Percentiles rank a stretch among this genome's conserved stretches.
phyloP scores from a whole-genome alignment of 2,329 filamentous ascomycete genomes.

The Paramyrothecium roridum region DNA sequence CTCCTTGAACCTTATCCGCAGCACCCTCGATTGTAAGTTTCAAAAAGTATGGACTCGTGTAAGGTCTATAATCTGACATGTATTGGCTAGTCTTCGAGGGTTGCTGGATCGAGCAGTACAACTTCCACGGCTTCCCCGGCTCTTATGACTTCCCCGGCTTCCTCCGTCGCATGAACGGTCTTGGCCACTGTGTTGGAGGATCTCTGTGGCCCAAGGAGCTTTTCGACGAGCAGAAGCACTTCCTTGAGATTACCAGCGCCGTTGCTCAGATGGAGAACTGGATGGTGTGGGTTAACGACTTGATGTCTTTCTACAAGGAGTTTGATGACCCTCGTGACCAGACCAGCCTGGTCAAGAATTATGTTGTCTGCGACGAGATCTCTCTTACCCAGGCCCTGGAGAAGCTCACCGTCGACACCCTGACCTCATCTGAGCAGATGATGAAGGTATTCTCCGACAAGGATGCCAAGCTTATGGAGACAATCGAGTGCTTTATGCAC shows the following conservation, averaged over 20 bases:
- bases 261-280: conserved; percentile 14
- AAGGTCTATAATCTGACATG: neutral
- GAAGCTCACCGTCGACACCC: conserved; percentile 11
- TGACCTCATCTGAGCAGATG: conserved; percentile 11
- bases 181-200: conserved; percentile 12
- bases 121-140: conserved; percentile 12
- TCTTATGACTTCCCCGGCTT: conserved; percentile 14
- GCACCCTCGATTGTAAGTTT: conserved; percentile 10
- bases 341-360: conserved; percentile 14
- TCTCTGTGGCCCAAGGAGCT: conserved; percentile 8
- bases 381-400: conserved; percentile 9
- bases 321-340: conserved; percentile 14
- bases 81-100: conserved; percentile 9
- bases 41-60: neutral
- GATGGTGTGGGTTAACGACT: conserved; percentile 15
- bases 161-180: conserved; percentile 15
- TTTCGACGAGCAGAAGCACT: conserved; percentile 11
- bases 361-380: conserved; percentile 6
- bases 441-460: conserved; percentile 13
- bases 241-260: conserved; percentile 11
- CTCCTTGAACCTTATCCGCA: conserved; percentile 12
- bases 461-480: conserved; percentile 7
- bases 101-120: conserved; percentile 17
- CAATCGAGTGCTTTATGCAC: conserved; percentile 16
- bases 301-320: conserved; percentile 18